Evolutionary conservation across 768 basidiomycete species (phyloP).

Genomic region (Lactarius sp.): DNA sequence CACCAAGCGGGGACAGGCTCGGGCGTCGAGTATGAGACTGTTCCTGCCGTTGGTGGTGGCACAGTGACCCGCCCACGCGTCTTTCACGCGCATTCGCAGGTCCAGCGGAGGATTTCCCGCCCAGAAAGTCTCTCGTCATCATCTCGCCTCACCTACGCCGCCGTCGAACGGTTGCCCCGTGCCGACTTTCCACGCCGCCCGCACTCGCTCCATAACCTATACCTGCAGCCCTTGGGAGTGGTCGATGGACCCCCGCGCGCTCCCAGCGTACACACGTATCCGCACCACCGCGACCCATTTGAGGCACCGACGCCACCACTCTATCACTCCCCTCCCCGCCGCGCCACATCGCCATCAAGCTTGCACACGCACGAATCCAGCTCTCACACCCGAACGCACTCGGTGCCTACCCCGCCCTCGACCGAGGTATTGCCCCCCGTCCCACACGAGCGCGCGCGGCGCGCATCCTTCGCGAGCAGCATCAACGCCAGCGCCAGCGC

Average conservation of each 20-base stretch:
- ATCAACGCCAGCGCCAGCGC: constrained; percentile 34
- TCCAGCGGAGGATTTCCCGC: constrained; percentile 43
- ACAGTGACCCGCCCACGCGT: constrained; percentile 80
- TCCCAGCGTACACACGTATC: constrained; percentile 18
- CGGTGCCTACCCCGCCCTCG: constrained; percentile 45
- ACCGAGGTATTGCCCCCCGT: constrained; percentile 30
- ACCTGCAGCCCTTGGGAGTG: constrained; percentile 7
- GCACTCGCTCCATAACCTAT: constrained; percentile 20
- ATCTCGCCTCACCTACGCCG: constrained; percentile 20
- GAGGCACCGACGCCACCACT: constrained; percentile 29
- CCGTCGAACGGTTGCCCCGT: constrained; percentile 4
- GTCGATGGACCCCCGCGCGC: neutral
- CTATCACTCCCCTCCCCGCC: constrained; percentile 30
- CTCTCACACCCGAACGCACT: constrained; percentile 43
- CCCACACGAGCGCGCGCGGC: constrained; percentile 28
- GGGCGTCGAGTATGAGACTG: constrained; percentile 71
- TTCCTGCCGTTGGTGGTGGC: constrained; percentile 90
- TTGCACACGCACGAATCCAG: constrained; percentile 46
- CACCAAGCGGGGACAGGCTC: constrained; percentile 36
- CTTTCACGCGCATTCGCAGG: constrained; percentile 78
- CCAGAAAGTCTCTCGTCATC: constrained; percentile 24
- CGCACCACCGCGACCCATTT: constrained; percentile 24
- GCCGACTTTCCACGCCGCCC: constrained; percentile 15
- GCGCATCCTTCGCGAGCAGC: constrained; percentile 35
- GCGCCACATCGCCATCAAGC: constrained; percentile 49